These are phyloP conservation scores for Rhynchospora breviuscula DNA, from an alignment of 176 grass and related monocot genomes.

Conservation along the genomic window DNA sequence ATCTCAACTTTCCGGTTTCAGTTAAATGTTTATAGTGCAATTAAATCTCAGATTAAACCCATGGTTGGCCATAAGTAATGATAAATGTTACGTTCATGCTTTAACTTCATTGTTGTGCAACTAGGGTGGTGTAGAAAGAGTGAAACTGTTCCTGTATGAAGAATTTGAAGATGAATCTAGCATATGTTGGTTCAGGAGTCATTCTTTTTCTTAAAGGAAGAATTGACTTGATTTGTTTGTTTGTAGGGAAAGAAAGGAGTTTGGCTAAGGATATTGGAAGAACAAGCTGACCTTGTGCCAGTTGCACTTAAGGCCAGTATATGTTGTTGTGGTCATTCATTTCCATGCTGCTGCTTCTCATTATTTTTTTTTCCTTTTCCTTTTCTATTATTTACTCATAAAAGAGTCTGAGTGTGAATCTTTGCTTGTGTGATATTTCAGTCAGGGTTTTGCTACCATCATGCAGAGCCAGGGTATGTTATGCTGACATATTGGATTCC, in stretches of 20 bases:
- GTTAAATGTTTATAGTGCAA: background rate
- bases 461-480: constrained; percentile 60
- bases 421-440: constrained; percentile 17
- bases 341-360: background rate
- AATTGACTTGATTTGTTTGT: background rate
- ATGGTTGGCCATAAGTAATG: background rate
- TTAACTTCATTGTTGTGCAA: background rate
- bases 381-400: background rate
- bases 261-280: constrained; percentile 58
- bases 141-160: background rate
- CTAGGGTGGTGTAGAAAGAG: background rate
- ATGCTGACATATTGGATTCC: constrained; percentile 68
- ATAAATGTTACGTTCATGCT: background rate
- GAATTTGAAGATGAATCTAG: background rate
- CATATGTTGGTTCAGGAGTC: background rate
- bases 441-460: constrained; percentile 57
- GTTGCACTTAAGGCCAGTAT: constrained; percentile 53
- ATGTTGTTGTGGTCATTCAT: background rate
- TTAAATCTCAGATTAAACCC: background rate
- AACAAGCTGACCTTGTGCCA: constrained; percentile 48
- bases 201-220: background rate
- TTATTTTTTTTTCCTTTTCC: background rate
- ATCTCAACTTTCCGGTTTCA: background rate
- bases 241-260: constrained; percentile 52
- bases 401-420: background rate